Base-by-base conservation (phyloP, 2,329 filamentous ascomycete species). In the Trichophaea hybrida region DNA sequence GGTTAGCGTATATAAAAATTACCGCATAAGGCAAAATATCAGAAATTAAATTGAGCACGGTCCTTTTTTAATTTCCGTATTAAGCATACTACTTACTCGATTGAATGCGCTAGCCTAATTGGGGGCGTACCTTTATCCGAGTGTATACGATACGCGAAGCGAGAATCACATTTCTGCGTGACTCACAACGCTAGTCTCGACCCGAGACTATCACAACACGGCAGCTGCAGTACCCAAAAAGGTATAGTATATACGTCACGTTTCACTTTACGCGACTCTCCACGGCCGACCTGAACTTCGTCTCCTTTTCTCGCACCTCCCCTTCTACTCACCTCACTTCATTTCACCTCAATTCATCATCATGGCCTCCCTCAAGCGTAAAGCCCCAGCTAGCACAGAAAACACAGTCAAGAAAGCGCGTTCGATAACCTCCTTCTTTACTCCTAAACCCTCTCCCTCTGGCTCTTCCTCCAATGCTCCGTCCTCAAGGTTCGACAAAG, bases 371-470 rank as follows among this genome's bases (percentile, higher is more conserved):
- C 73, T 81, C 64, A 88, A 88, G 74, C 82, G 85, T 67, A 86
- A 86, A 74, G 79, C 79, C 48, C 75, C 72, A 59, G 74, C 76
- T 58, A 69, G 76, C 24, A 12, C 15, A 7, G 66, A 73, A 5
- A 69, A 73, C 8, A 72, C 72, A 33, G 69, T 76, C 50, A 90
- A 90, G 72, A 90, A 89, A 71, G 70, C 82, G 60, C 88, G 84
- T 73, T 76, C 79, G 57, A 94, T 98, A 70, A 90, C 84, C 33
- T 86, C 88, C 13, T 97, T 97, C 77, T 97, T 98, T 69, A 80
- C 82, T 12, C 76, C 80, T 15, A 83, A 88, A 5, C 86, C 85
- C 13, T 13, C 58, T 12, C 48, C 62, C 6, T 5, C 32, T 6
- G 67, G 57, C 48, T 63, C 52, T 34, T 61, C 64, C 13, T 57